Base-by-base conservation (phyloP, 2,329 filamentous ascomycete genomes). In the Fusarium scirpi region DNA sequence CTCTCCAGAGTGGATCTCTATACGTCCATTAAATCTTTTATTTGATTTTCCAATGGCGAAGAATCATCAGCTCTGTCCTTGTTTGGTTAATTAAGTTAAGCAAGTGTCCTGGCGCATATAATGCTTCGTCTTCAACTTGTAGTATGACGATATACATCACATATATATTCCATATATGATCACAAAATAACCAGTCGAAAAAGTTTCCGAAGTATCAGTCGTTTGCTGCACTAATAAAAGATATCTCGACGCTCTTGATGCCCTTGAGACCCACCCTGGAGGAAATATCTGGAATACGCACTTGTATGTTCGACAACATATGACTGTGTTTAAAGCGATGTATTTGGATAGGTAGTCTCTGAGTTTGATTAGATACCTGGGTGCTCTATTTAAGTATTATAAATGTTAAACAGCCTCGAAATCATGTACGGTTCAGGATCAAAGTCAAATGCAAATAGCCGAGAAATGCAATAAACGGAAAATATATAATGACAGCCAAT, bases 381-480 rank as follows among this genome's bases (percentile, higher is more conserved):
- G 11, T 24, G 13, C 13, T 24, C 12, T 18, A 2, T n/a, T 18
- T 3, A 25, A n/a, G 18, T 25, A 38, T 27, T 38, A 6, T 4
- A 24, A 22, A 6, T 16, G 11, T 32, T n/a, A 11, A n/a, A 32
- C 11, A 15, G 11, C 10, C 8, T 51, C 18, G 25, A 25, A 12
- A 8, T 32, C 0, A 18, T 9, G n/a, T 10, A 32, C 22, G 34
- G 34, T 11, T 38, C 30, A 6, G 13, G 12, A n/a, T 16, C 30
- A 40, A 53, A 16, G n/a, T n/a, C 6, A 22, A 27, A 80, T 80
- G 78, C 78, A 76, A 41, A 43, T 79, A 80, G 77, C 64, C 77
- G 73, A 62, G 18, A 69, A 58, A 76, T 80, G 78, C 76, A 77
- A 29, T 58, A 79, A 80, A 79, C 79, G 78, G 75, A 76, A 73